Base-by-base conservation (phyloP, 2,329 filamentous ascomycete species). In the Tolypocladium album region DNA sequence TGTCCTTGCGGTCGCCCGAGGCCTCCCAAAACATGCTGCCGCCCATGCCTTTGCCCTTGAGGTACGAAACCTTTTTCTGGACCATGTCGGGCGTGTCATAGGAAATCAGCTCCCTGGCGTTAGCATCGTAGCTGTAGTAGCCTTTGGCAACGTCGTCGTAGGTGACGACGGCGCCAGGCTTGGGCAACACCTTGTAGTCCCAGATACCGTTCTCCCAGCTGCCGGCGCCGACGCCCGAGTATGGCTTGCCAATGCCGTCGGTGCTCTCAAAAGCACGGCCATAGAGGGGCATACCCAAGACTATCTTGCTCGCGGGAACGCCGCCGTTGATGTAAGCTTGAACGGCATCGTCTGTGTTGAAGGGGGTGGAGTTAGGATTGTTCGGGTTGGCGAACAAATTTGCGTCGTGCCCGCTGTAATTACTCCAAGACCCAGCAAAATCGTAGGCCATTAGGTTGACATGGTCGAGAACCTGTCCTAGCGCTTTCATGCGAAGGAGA, bases 1-100 rank as follows among this genome's bases (percentile, higher is more conserved):
- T 73, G 22, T 80, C 83, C 4, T 67, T 78, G 67, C 81, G 81
- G 70, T 95, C 90, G 9, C 80, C 85, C 62, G 85, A 89, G 20
- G 83, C 85, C 71, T 94, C 89, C 90, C 90, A 95, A 82, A 89
- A 95, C 89, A 94, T 93, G 38, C 82, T 85, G 31, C 90, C 90
- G 4, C 86, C 89, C 1, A 94, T 78, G 0, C 84, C 80, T 59
- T 79, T 78, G 57, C 74, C 67, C 71, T 81, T 79, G 65, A 92
- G 82, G 70, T 88, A 93, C 3, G 75, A 67, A 6, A 85, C 83
- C 76, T 94, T 95, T 64, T 75, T 69, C 57, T 75, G 71, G 38
- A 85, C 79, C 66, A 87, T 81, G 36, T 77, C 74, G 0, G 85
- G 81, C 1, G 82, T 90, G 69, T 89, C 86, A 70, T 89, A 96